These are phyloP conservation scores for Symmetrospora coprosmae DNA, from an alignment of 768 basidiomycete genomes.

Conservation along the genomic window DNA sequence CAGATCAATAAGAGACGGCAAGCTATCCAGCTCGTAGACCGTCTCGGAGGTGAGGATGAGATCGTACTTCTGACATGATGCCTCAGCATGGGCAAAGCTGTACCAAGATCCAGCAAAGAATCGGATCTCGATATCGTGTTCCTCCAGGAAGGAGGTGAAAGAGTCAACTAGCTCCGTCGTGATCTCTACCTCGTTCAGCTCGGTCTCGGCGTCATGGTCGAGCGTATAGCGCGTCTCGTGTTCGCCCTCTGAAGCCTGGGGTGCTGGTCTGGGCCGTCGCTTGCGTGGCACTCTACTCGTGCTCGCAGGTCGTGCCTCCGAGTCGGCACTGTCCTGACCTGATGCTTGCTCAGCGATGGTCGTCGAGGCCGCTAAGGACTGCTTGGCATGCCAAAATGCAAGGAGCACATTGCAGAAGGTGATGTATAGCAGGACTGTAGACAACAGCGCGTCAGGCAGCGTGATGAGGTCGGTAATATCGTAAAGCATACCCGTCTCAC, in stretches of 20 bases:
- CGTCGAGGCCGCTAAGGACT: no score
- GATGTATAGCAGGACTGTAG: constrained; percentile 27
- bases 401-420: constrained; percentile 66
- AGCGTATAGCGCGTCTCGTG: constrained; percentile 28
- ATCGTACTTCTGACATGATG: constrained; percentile 39
- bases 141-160: constrained; percentile 50
- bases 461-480: constrained; percentile 30
- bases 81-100: constrained; percentile 27
- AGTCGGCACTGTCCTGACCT: no score
- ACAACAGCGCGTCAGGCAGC: constrained; percentile 38
- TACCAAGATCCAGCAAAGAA: constrained; percentile 76
- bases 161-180: constrained; percentile 50
- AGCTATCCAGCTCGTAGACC: constrained; percentile 59
- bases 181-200: constrained; percentile 51
- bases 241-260: no score
- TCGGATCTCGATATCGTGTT: constrained; percentile 48
- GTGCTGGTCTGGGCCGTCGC: no score
- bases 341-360: no score
- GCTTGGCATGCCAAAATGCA: constrained; percentile 38
- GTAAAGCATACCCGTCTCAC: constrained; percentile 42
- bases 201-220: not conserved
- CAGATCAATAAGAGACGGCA: constrained; percentile 47
- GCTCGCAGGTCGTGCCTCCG: no score
- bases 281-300: no score
- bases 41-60: constrained; percentile 81